Percentiles rank a stretch among this genome's conserved stretches.
Evolutionary conservation across 352 stramenopile genomes (phyloP).

Genomic region (Phytophthora cactorum): DNA sequence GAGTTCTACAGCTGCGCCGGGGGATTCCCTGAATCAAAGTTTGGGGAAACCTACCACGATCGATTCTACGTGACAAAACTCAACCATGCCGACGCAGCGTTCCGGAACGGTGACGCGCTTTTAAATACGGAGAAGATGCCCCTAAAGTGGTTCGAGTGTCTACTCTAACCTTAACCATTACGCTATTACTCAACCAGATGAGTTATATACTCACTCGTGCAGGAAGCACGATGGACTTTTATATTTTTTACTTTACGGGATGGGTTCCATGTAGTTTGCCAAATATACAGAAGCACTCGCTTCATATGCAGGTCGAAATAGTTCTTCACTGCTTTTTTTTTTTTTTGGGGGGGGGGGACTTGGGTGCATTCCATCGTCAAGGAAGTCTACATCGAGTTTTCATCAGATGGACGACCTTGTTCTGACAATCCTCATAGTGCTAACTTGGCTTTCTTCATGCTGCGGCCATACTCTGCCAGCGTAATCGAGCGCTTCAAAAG

Average conservation of each 20-base stretch:
- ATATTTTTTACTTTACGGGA: constrained; percentile 39
- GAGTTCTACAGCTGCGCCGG: constrained; percentile 46
- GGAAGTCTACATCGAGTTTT: neutral
- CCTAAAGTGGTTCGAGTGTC: constrained; percentile 53
- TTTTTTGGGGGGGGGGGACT: constrained; percentile 15
- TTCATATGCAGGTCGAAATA: constrained; percentile 26
- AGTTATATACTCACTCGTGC: neutral
- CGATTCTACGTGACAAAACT: constrained; percentile 46
- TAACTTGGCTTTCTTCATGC: constrained; percentile 31
- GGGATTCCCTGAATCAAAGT: constrained; percentile 26
- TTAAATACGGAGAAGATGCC: constrained; percentile 50
- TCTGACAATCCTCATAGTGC: constrained; percentile 23
- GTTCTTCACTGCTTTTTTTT: constrained; percentile 23
- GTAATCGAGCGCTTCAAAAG: constrained; percentile 32
- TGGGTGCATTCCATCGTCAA: constrained; percentile 16
- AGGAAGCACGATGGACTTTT: constrained; percentile 12
- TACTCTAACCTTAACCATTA: neutral
- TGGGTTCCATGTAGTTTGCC: constrained; percentile 29
- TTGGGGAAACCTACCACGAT: constrained; percentile 35
- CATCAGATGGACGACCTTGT: neutral
- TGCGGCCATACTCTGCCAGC: constrained; percentile 22
- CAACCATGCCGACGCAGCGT: constrained; percentile 41
- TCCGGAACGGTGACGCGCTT: constrained; percentile 52
- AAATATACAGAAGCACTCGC: constrained; percentile 40
- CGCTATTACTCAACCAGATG: no score